Evolutionary conservation across 352 stramenopile species (phyloP).

Genomic region (Globisporangium radiosum): DNA sequence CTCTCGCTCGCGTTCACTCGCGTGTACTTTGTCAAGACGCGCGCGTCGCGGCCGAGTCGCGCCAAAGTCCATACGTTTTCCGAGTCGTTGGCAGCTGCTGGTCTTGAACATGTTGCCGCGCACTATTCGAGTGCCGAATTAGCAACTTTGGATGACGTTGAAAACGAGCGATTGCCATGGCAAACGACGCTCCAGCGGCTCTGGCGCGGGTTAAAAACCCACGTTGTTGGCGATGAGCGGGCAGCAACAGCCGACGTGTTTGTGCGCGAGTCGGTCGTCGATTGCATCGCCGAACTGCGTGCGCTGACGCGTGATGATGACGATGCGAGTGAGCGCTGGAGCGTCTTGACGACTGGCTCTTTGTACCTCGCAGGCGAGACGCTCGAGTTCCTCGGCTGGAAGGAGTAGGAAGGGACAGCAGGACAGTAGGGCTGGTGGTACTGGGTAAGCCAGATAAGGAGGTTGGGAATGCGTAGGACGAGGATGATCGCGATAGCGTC

Average conservation of each 20-base stretch:
- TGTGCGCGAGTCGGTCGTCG: constrained; percentile 50
- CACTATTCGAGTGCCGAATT: constrained; percentile 42
- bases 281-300: constrained; percentile 56
- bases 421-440: too few species aligned
- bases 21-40: constrained; percentile 73
- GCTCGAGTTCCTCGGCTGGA: constrained; percentile 55
- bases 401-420: constrained; percentile 22
- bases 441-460: background rate
- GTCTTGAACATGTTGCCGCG: constrained; percentile 26
- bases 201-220: constrained; percentile 41
- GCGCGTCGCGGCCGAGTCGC: constrained; percentile 50
- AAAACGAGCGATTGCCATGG: constrained; percentile 34
- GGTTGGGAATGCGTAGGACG: background rate
- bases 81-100: constrained; percentile 38
- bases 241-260: constrained; percentile 16
- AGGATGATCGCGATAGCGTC: background rate
- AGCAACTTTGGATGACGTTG: constrained; percentile 30
- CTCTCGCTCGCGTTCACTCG: constrained; percentile 55
- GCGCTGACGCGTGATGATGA: constrained; percentile 14
- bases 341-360: constrained; percentile 67
- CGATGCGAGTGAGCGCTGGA: constrained; percentile 29
- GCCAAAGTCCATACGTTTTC: constrained; percentile 68
- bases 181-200: constrained; percentile 50
- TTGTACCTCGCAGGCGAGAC: constrained; percentile 67
- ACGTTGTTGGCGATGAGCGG: constrained; percentile 24